A percentile compares a stretch with the other conserved stretches of the same genome.
Conservation (phyloP, 139 green algal species). For the Tetratostichococcus sp. region DNA sequence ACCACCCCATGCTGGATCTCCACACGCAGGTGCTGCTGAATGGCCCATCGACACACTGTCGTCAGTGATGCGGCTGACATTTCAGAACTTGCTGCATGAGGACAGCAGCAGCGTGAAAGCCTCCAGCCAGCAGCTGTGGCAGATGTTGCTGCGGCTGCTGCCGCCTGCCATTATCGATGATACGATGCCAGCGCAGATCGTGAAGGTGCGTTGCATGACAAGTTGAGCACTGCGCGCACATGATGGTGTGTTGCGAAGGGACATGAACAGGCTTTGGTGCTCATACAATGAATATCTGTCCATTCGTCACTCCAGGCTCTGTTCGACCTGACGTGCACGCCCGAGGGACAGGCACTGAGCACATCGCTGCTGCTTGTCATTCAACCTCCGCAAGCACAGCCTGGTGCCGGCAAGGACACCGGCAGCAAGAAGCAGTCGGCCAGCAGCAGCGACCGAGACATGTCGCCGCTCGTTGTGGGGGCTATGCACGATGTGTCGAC, state of each 20-base stretch:
- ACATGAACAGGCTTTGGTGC: too few species aligned
- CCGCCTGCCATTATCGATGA: background rate
- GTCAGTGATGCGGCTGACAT: conserved; percentile 48
- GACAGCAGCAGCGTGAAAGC: conserved; percentile 37
- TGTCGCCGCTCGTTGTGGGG: background rate
- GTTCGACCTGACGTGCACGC: conserved; percentile 32
- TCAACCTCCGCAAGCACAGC: background rate
- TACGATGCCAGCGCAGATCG: background rate
- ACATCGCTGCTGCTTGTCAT: conserved; percentile 9
- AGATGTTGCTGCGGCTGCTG: conserved; percentile 38
- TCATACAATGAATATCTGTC: too few species aligned
- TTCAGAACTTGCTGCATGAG: conserved; percentile 81
- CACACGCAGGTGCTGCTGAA: background rate
- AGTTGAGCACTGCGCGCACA: too few species aligned
- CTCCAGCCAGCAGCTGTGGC: conserved; percentile 47
- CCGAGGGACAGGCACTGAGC: conserved; percentile 15
- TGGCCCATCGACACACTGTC: conserved; percentile 47
- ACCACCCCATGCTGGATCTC: too few species aligned
- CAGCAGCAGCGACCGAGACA: background rate
- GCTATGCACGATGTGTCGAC: background rate
- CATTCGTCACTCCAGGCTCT: background rate
- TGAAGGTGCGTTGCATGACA: background rate
- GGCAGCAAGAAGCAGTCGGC: conserved; percentile 2
- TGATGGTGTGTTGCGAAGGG: too few species aligned
- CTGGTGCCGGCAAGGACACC: background rate